Evolutionary conservation across 169 alveolate genomes (phyloP).

Genomic region (Fabrea salina): DNA sequence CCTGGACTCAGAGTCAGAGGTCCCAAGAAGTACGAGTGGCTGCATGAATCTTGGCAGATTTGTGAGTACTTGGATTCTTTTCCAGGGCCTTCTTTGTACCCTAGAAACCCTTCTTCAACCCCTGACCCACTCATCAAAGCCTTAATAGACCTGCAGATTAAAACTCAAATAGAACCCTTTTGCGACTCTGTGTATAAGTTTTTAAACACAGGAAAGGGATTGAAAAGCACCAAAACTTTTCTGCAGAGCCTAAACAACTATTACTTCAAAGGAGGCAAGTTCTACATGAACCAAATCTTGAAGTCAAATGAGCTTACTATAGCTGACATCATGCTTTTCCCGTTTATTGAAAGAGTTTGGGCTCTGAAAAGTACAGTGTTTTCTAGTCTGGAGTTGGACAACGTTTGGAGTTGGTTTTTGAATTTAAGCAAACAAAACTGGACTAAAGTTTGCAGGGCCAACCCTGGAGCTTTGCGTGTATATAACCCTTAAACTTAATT

Average conservation of each 20-base stretch:
- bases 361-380: neutral
- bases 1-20: neutral
- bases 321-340: neutral
- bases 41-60: neutral
- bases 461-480: too few species aligned
- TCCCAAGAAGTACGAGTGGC: neutral
- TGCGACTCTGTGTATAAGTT: too few species aligned
- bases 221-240: too few species aligned
- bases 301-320: neutral
- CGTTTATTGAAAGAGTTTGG: constrained; percentile 22
- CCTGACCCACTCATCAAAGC: neutral
- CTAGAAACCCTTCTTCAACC: neutral
- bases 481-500: too few species aligned
- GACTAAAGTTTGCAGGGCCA: neutral
- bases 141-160: neutral
- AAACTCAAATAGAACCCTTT: neutral
- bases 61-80: constrained; percentile 15
- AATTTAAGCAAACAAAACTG: neutral
- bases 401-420: neutral
- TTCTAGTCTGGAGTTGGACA: neutral
- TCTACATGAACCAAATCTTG: neutral
- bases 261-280: neutral
- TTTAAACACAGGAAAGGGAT: too few species aligned
- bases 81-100: constrained; percentile 29
- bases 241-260: too few species aligned